Percentiles rank a stretch among this genome's conserved stretches.
Conservation (phyloP, 2,329 filamentous ascomycete genomes). For the Curvularia eragrostidis region DNA sequence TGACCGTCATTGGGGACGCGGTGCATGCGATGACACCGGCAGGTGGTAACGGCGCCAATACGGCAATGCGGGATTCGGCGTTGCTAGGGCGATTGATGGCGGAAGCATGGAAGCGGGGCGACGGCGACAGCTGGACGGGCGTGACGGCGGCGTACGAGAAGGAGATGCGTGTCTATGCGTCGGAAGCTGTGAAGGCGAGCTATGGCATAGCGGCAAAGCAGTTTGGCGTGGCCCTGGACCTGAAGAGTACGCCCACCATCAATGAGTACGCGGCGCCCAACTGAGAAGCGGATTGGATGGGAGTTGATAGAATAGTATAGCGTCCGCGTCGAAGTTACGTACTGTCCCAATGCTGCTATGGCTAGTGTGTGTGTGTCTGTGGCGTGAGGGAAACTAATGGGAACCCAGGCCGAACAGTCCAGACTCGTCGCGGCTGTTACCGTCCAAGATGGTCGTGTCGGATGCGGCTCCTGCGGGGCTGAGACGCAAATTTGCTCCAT, state of each 20-base stretch:
- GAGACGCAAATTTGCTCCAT: neutral
- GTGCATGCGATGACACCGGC: slow-evolving; percentile 57
- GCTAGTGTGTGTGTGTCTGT: neutral
- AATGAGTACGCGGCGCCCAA: slow-evolving; percentile 31
- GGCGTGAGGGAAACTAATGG: neutral
- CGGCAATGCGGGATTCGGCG: slow-evolving; percentile 53
- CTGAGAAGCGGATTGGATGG: neutral
- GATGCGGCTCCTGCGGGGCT: neutral
- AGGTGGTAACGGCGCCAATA: slow-evolving; percentile 56
- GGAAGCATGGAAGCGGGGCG: slow-evolving; percentile 33
- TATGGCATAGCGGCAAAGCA: slow-evolving; percentile 50
- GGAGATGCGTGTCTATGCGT: slow-evolving; percentile 48
- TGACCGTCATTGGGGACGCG: slow-evolving; percentile 56
- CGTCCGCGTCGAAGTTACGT: too few relatives aligned
- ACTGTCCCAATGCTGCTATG: neutral
- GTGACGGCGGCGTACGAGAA: slow-evolving; percentile 50
- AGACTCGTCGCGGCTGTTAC: neutral
- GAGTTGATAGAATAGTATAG: neutral
- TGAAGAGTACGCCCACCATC: slow-evolving; percentile 20
- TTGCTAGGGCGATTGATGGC: slow-evolving; percentile 50
- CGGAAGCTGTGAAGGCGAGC: slow-evolving; percentile 57
- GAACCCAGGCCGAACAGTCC: neutral
- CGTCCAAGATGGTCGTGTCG: neutral
- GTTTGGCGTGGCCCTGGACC: slow-evolving; percentile 29
- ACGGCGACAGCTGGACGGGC: slow-evolving; percentile 36